Base-by-base conservation (phyloP, 2,329 filamentous ascomycete species). In the Cryoendolithus antarcticus region DNA sequence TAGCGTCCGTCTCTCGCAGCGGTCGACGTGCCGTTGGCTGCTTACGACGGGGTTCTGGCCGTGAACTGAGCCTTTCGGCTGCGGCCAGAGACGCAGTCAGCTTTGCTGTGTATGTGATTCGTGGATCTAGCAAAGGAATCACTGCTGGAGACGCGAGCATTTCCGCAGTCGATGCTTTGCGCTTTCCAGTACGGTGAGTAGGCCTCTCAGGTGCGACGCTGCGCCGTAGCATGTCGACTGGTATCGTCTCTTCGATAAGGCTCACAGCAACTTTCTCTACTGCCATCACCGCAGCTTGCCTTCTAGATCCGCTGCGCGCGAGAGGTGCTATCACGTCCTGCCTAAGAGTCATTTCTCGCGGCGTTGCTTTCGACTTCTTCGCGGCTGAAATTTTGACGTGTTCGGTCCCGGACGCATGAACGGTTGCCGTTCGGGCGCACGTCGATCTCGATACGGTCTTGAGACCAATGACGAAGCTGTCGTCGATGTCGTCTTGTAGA, bases 221-320 rank as follows among this genome's bases (percentile, higher is more conserved):
- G 8, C 51, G 40, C 11, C 50, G 35, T 30, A 48, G 45, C 32
- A 44, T 53, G 32, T 50, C 50, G 6, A 49, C 40, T 10, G 50
- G 46, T 9, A 34, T 30, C 13, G 42, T 41, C 34, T 55, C 51
- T 35, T 51, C 46, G 13, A 44, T 31, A 12, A 50, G 46, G n/a
- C 44, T 48, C 31, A 47, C 40, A 6, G 43, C 35, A 3, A 55
- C 48, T 34, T 48, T 51, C 8, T 30, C 37, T 34, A 41, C 41
- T n/a, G 52, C 49, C 32, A 31, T 42, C n/a, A 45, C 35, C 27
- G 51, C 52, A 11, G 52, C 52, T 19, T 42, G 42, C 35, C 50
- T 48, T 38, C 42, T 50, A 28, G 50, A 49, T 11, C 50, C 39
- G 11, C 13, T 40, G 7, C 38, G 13, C 8, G 15, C 9, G 12